phyloP scores from a whole-genome alignment of 305 asterid species.

The Fraxinus xanthoxyloides region DNA sequence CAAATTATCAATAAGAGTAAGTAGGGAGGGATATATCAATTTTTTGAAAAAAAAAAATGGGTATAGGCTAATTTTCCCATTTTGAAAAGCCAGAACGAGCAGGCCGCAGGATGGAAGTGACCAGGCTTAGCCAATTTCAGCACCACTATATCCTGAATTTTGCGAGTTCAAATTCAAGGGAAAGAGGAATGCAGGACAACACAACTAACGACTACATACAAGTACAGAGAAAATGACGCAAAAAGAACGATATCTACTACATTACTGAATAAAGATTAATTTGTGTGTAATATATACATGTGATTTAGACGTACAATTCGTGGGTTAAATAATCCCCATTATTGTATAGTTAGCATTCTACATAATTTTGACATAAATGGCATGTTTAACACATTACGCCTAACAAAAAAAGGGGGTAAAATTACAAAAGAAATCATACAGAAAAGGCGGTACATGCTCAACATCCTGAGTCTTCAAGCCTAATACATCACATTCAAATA shows the following conservation, averaged over 20 bases:
- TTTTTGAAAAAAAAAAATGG: too few relatives aligned
- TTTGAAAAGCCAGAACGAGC: neutral
- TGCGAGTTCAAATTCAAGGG: neutral
- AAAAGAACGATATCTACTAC: neutral
- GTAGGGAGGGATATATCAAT: neutral
- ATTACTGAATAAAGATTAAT: neutral
- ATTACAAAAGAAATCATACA: constrained; percentile 23
- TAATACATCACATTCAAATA: constrained; percentile 51
- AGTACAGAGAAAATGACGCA: neutral
- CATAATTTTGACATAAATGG: constrained; percentile 25
- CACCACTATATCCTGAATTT: neutral
- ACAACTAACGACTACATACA: neutral
- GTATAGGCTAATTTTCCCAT: too few relatives aligned
- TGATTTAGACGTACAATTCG: constrained; percentile 26
- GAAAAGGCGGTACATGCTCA: constrained; percentile 26
- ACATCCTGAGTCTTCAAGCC: constrained; percentile 43
- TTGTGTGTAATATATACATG: constrained; percentile 19
- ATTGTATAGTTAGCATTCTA: constrained; percentile 24
- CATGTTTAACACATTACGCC: constrained; percentile 37
- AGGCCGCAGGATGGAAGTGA: neutral
- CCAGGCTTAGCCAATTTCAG: neutral
- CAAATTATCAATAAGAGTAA: too few relatives aligned
- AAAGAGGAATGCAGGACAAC: neutral
- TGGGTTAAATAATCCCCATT: constrained; percentile 26
- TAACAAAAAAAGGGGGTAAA: constrained; percentile 35